Evolutionary conservation across 768 basidiomycete genomes (phyloP).

Genomic region (Boletales sp.): DNA sequence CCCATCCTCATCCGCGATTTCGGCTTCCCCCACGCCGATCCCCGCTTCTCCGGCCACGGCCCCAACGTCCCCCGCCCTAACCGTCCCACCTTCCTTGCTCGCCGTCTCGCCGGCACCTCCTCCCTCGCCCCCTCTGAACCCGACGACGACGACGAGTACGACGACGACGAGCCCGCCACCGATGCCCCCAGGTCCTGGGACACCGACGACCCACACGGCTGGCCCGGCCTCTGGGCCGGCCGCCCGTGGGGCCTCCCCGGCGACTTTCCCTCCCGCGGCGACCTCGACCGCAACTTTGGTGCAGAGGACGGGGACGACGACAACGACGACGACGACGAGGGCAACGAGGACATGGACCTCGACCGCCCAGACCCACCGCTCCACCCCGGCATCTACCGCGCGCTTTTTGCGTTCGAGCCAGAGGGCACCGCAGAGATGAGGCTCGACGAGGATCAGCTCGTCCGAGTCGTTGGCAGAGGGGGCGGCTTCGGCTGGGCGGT

Average conservation of each 20-base stretch:
- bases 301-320: constrained; percentile 25
- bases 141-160: constrained; percentile 2
- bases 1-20: constrained; percentile 50
- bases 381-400: constrained; percentile 70
- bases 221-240: constrained; percentile 41
- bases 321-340: constrained; percentile 16
- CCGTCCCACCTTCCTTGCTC: constrained; percentile 27
- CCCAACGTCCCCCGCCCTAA: constrained; percentile 38
- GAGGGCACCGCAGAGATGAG: constrained; percentile 83
- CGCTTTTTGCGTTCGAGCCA: constrained; percentile 74
- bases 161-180: constrained; percentile 5
- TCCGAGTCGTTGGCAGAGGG: constrained; percentile 68
- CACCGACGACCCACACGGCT: constrained; percentile 22
- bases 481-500: constrained; percentile 83
- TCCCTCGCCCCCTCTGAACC: constrained; percentile 8
- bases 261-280: constrained; percentile 33
- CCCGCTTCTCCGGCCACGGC: constrained; percentile 42
- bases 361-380: constrained; percentile 34
- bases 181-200: no score
- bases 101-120: constrained; percentile 21
- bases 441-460: constrained; percentile 71
- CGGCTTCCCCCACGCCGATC: constrained; percentile 40
- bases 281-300: constrained; percentile 49
- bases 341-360: constrained; percentile 1
- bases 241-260: constrained; percentile 32